These are phyloP conservation scores for Globisporangium spinosum DNA, from an alignment of 352 stramenopile species.

Conservation along the genomic window DNA sequence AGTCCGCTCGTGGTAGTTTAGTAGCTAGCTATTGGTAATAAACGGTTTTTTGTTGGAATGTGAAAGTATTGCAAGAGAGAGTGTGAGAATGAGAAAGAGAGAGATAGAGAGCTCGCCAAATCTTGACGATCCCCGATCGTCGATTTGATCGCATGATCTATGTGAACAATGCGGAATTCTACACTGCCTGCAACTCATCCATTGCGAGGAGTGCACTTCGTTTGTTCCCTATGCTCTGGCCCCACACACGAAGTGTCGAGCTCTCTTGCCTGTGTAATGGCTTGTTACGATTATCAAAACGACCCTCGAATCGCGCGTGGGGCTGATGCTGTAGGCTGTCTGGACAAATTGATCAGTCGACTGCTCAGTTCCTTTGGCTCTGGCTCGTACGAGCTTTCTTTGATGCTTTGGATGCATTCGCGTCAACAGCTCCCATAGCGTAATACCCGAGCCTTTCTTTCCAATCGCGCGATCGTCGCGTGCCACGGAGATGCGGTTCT, in stretches of 20 bases:
- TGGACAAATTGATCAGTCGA: neutral
- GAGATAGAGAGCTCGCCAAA: too few species aligned
- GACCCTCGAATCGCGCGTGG: too few species aligned
- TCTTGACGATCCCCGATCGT: too few species aligned
- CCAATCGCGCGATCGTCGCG: neutral
- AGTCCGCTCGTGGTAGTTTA: neutral
- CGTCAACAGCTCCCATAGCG: conserved; percentile 3
- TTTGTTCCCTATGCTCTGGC: neutral
- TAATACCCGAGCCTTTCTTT: neutral
- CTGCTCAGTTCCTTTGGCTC: neutral
- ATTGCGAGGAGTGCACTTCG: neutral
- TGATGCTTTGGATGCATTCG: neutral
- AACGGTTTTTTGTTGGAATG: neutral
- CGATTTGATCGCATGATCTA: neutral
- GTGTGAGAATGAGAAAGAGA: too few species aligned
- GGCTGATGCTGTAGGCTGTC: too few species aligned
- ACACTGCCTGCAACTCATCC: neutral
- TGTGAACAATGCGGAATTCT: neutral
- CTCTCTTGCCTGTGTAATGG: neutral
- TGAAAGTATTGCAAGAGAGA: too few species aligned
- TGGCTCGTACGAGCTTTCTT: neutral
- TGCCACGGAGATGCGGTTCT: neutral
- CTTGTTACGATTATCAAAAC: neutral
- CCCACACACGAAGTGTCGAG: neutral
- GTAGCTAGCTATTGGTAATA: neutral